These are phyloP conservation scores for Penicillium sclerotiorum DNA, from an alignment of 2,329 filamentous ascomycete species.

Conservation along the genomic window DNA sequence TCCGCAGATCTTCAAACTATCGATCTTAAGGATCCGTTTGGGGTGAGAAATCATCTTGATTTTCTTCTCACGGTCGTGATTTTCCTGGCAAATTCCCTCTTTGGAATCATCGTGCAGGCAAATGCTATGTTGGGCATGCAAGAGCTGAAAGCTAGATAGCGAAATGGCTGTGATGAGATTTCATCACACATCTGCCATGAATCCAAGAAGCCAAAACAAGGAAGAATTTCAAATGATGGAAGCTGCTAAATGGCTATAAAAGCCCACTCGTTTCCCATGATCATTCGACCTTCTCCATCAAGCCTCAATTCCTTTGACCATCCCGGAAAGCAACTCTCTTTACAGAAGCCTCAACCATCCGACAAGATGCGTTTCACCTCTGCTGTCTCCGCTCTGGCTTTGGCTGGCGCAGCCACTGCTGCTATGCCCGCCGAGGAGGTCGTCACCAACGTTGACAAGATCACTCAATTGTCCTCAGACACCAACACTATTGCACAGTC, in stretches of 20 bases:
- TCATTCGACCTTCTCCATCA: neutral
- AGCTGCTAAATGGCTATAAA: neutral
- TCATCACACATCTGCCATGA: neutral
- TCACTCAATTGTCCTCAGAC: neutral
- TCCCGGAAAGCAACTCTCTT: no score
- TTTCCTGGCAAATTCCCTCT: neutral
- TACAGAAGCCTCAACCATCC: constrained; percentile 22
- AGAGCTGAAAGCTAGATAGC: no score
- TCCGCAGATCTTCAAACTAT: neutral
- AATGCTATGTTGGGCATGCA: no score
- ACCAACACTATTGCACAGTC: neutral
- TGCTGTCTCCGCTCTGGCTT: constrained; percentile 18
- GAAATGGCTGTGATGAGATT: neutral
- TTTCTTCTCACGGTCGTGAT: neutral
- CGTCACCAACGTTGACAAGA: constrained; percentile 1
- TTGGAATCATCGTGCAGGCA: no score
- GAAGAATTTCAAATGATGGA: neutral
- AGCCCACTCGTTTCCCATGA: neutral
- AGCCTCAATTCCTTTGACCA: neutral
- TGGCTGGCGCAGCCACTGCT: constrained; percentile 7
- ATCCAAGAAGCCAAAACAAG: neutral
- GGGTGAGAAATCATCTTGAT: neutral
- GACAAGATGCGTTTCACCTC: constrained; percentile 10
- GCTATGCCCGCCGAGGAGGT: constrained; percentile 14
- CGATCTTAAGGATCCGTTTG: neutral